Conservation (phyloP, 164 flowering plant species). For the Protea cynaroides region DNA sequence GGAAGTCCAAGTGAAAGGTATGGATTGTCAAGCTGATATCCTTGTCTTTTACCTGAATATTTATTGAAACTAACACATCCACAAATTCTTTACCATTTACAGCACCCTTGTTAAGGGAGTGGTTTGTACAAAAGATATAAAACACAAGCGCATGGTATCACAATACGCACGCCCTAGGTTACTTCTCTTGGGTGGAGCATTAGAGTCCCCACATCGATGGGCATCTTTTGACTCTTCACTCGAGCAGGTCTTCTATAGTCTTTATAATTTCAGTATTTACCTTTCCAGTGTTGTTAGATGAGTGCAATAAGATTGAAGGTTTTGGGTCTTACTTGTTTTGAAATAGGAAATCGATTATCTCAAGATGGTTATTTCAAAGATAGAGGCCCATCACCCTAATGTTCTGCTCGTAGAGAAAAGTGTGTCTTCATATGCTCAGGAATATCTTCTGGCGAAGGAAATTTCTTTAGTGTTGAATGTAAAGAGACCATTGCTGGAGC, state of each 20-base stretch:
- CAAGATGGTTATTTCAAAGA: conserved; percentile 72
- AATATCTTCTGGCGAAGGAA: conserved; percentile 79
- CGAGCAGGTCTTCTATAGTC: conserved; percentile 59
- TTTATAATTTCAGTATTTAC: too few species aligned
- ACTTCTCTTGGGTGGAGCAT: conserved; percentile 88
- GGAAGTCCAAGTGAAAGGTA: conserved; percentile 84
- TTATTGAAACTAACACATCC: conserved; percentile 1
- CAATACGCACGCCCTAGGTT: conserved; percentile 81
- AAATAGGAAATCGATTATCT: conserved; percentile 90
- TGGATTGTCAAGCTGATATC: background rate
- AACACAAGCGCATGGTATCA: conserved; percentile 97
- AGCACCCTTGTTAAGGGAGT: conserved; percentile 84
- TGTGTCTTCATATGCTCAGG: conserved; percentile 92
- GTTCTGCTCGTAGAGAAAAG: conserved; percentile 94
- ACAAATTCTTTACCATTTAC: conserved; percentile 18
- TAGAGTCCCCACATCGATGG: conserved; percentile 80
- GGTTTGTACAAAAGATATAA: conserved; percentile 93
- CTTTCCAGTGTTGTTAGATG: too few species aligned
- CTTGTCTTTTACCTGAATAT: background rate
- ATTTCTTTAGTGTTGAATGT: conserved; percentile 92
- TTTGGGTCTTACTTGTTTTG: conserved; percentile 2
- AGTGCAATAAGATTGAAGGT: background rate
- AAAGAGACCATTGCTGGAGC: conserved; percentile 75
- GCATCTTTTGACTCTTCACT: conserved; percentile 80
- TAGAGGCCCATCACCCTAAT: conserved; percentile 88